These are phyloP conservation scores for Candolleomyces eurysporus DNA, from an alignment of 768 basidiomycete genomes.

Conservation along the genomic window DNA sequence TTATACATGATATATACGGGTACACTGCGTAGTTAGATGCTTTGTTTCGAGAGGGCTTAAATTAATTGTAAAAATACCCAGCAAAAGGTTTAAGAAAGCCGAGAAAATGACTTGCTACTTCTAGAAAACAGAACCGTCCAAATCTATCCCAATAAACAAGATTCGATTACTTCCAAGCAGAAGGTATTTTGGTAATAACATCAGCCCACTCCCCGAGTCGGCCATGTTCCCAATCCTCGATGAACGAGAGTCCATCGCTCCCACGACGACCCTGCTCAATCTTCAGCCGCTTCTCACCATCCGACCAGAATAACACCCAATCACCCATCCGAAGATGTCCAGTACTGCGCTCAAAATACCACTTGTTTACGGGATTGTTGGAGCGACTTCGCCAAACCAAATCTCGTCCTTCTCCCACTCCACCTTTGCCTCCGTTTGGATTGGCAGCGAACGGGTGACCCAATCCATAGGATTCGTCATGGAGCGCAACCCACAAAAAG, in stretches of 20 bases:
- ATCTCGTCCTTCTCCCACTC: slow-evolving; percentile 87
- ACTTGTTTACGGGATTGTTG: slow-evolving; percentile 96
- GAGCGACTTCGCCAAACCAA: slow-evolving; percentile 93
- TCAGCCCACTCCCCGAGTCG: slow-evolving; percentile 68
- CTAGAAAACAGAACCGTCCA: neutral
- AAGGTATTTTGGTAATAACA: slow-evolving; percentile 64
- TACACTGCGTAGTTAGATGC: neutral
- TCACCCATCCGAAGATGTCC: slow-evolving; percentile 84
- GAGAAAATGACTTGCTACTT: neutral
- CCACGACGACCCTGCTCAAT: slow-evolving; percentile 64
- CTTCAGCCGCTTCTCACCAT: slow-evolving; percentile 84
- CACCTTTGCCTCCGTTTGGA: slow-evolving; percentile 90
- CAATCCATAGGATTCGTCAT: slow-evolving; percentile 97
- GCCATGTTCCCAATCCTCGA: slow-evolving; percentile 76
- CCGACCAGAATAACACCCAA: slow-evolving; percentile 99
- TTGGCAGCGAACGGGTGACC: slow-evolving; percentile 93
- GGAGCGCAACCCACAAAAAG: slow-evolving; percentile 97
- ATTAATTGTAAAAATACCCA: neutral
- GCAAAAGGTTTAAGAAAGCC: too few species aligned
- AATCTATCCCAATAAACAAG: neutral
- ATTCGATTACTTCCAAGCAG: neutral
- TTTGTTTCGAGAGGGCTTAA: neutral
- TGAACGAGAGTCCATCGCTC: slow-evolving; percentile 62
- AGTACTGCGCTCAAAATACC: slow-evolving; percentile 96
- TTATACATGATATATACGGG: neutral